These are phyloP conservation scores for Hordeum vulgare DNA, from an alignment of 176 grass and related monocot species.

Conservation along the genomic window MorexV3_pseudomolecules_assembly NC_058518.1:111161601-111162100, in stretches of 20 bases:
- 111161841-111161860: too few species aligned
- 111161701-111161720: neutral
- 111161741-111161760: too few species aligned
- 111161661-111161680: neutral
- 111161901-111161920: conserved; percentile 97
- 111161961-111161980: neutral
- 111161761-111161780: too few species aligned
- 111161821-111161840: too few species aligned
- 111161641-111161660: conserved; percentile 49
- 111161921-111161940: conserved; percentile 43
- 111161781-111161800: too few species aligned
- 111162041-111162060: neutral
- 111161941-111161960: neutral
- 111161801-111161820: too few species aligned
- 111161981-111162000: neutral
- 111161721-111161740: conserved; percentile 47
- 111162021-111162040: neutral
- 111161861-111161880: too few species aligned
- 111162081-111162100: neutral
- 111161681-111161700: neutral
- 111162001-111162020: neutral
- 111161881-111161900: conserved; percentile 32
- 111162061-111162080: neutral
- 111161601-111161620: neutral
- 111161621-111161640: conserved; percentile 99